Evolutionary conservation across 2,329 filamentous ascomycete species (phyloP).

Genomic region (Cytospora schulzeri): DNA sequence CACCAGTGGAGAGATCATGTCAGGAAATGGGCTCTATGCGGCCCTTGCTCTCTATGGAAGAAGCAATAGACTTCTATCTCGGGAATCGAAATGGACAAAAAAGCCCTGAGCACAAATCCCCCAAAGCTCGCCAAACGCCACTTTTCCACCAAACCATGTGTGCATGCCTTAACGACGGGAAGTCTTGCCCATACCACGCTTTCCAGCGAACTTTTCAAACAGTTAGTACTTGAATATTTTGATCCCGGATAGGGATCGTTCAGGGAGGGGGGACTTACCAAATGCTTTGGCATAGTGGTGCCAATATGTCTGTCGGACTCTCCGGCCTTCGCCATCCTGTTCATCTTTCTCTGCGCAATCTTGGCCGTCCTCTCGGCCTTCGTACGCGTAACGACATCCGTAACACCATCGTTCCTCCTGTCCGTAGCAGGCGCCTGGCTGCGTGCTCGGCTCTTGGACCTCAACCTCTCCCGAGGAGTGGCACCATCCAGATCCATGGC

Average conservation of each 20-base stretch:
- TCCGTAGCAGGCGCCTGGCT: constrained; percentile 61
- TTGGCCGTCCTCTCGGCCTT: constrained; percentile 89
- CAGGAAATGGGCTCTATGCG: background rate
- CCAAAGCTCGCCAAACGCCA: constrained; percentile 25
- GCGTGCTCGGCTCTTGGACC: constrained; percentile 73
- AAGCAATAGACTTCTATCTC: constrained; percentile 4
- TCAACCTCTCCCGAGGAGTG: constrained; percentile 60
- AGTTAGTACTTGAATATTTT: constrained; percentile 38
- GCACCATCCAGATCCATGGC: constrained; percentile 72
- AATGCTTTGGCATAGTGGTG: constrained; percentile 82
- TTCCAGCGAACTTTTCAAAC: constrained; percentile 72
- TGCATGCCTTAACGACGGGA: constrained; percentile 59
- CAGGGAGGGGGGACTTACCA: constrained; percentile 63
- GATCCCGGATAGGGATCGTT: background rate
- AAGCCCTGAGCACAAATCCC: constrained; percentile 15
- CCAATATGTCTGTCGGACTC: constrained; percentile 91
- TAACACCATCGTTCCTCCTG: constrained; percentile 76
- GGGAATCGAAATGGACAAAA: constrained; percentile 8
- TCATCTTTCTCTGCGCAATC: constrained; percentile 96
- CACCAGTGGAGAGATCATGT: background rate
- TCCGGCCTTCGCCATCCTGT: constrained; percentile 94
- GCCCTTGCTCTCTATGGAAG: constrained; percentile 1
- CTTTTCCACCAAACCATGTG: constrained; percentile 16
- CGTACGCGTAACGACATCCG: constrained; percentile 63
- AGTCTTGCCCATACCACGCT: constrained; percentile 92